phyloP scores from a whole-genome alignment of 208 protist species.

The Leishmania braziliensis region DNA sequence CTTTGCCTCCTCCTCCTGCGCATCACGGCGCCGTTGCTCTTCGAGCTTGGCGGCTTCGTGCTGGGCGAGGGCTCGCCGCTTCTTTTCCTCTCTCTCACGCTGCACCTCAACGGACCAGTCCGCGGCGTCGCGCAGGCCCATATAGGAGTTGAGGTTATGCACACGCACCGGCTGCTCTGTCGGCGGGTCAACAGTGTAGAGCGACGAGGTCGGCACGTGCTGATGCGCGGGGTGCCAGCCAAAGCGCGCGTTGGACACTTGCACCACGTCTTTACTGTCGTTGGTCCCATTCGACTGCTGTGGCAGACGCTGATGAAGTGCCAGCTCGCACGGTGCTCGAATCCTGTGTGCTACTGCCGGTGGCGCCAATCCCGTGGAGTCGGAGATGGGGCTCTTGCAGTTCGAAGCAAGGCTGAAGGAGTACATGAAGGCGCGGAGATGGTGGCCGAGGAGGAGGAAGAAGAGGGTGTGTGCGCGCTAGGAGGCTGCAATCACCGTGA shows the following conservation, averaged over 20 bases:
- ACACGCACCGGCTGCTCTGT: constrained; percentile 10
- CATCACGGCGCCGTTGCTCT: constrained; percentile 23
- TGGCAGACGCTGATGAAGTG: neutral
- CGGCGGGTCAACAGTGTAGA: neutral
- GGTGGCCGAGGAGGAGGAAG: neutral
- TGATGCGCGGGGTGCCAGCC: constrained; percentile 5
- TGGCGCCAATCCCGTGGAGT: constrained; percentile 6
- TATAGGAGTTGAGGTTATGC: constrained; percentile 25
- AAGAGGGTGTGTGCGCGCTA: neutral
- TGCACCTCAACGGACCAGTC: constrained; percentile 27
- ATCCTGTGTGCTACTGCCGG: constrained; percentile 7
- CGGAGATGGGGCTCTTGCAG: neutral
- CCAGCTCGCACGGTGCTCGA: constrained; percentile 6
- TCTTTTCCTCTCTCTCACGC: constrained; percentile 24
- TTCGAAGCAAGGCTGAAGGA: constrained; percentile 12
- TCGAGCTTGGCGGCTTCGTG: constrained; percentile 29
- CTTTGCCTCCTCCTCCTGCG: constrained; percentile 17
- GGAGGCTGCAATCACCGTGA: neutral
- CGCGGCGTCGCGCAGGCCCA: constrained; percentile 26
- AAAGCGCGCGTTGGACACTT: neutral
- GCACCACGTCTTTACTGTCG: neutral
- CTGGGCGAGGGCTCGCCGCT: constrained; percentile 15
- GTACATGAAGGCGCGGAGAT: constrained; percentile 16
- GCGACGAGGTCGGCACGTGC: constrained; percentile 3
- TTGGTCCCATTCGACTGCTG: neutral